Base-by-base conservation (phyloP, 257 asterid species). In the Pogostemon cablin region DNA sequence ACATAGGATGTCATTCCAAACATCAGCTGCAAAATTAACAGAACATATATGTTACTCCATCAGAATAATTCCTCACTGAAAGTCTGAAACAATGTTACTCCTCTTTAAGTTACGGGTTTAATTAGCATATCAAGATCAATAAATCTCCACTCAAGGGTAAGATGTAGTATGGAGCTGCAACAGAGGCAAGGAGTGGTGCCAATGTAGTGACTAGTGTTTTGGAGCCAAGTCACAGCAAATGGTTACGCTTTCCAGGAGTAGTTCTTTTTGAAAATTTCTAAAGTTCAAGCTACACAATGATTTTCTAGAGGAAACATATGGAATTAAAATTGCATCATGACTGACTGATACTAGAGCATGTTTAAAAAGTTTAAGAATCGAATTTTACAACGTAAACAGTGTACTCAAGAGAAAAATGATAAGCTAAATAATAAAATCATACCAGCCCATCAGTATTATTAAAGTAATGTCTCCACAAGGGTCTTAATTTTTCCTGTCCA, bases 391-490 rank as follows among this genome's bases (percentile, higher is more conserved):
- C 5, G 40, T 7, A 34, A 44, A 78, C 60, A 54, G 38, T 54
- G 8, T 5, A 54, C 62, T 67, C 62, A 38, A 61, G 40, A 38
- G 50, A 62, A 65, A 20, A 70, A 40, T 68, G 41, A 7, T 15
- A 43, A 25, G 68, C 48, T 40, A 40, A 63, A 52, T 17, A 9
- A 53, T 61, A 15, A 69, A 69, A 72, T 62, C 80, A 71, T 90
- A 93, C 98, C 90, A 93, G 86, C 68, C 96, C 98, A 84, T 93
- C 97, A 42, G 98, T 88, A 80, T 90, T 90, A 75, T 85, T 88
- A 68, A 93, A 93, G 83, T 93, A 93, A 82, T 93, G 98, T 79
- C 97, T 90, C 98, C 98, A 93, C 53, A 93, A 82, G 72, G 98
- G 98, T 79, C 98, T 86, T 74, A 90, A 71, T 77, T 90, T 93